Base-by-base conservation (phyloP, 352 stramenopile genomes). In the Globisporangium viniferum region DNA sequence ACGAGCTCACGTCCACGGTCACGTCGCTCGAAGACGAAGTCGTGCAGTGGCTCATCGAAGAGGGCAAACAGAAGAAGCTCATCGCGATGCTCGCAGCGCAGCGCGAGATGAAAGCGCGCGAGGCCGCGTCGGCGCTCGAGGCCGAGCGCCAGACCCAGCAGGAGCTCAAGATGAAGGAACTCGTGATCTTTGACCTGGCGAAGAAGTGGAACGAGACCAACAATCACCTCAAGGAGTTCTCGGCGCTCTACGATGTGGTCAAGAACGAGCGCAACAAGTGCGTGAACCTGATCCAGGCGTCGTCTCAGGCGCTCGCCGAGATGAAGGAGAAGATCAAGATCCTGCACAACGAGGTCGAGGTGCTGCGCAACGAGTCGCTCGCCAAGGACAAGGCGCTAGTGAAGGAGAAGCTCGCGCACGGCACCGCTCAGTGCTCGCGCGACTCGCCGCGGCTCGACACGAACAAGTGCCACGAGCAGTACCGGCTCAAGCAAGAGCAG, bases 321-420 rank as follows among this genome's bases (percentile, higher is more conserved):
- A 98, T 98, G 94, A 97, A 97, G 57, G 95, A 98, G 69, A 98
- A 98, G 72, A 98, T 98, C 73, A 97, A 98, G 70, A 98, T 98
- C 68, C 72, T 98, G 31, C 83, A 97, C 65, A 98, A 98, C 67
- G 94, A 98, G 75, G 90, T 98, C 44, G 91, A 98, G 41, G 97
- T 98, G 53, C 69, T 98, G 59, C 82, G 90, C 2, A 98, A 98
- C 68, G 94, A 98, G 69, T 95, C 86, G 10, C 51, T 94, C 1
- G 90, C 90, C 5, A 98, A 98, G 70, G 93, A 98, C 72, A 95
- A 96, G 70, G 92, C 93, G 3, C 84, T 98, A 6, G 75, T 81
- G 39, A 98, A 98, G 71, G 94, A 98, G 74, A 80, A 82, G 44
- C 69, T 94, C 35, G 89, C 91, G 20, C 93, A 98, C 67, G 70